phyloP scores from a whole-genome alignment of 352 stramenopile genomes.

The Pilasporangium apinafurcum region DNA sequence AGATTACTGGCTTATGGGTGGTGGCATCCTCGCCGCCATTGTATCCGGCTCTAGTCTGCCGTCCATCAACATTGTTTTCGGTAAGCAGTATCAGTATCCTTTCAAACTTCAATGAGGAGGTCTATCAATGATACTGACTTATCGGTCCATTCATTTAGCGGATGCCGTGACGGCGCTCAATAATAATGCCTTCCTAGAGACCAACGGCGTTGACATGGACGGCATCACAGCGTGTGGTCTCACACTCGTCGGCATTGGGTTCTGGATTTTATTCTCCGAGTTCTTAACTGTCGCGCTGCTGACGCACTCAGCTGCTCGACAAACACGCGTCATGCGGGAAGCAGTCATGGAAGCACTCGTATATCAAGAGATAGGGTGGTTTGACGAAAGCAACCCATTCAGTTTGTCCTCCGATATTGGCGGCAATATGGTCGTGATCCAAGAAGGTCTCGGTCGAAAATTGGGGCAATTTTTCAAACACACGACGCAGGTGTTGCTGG shows the following conservation, averaged over 20 bases:
- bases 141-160: no score
- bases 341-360: slow-evolving; percentile 11
- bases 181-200: slow-evolving; percentile 5
- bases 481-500: slow-evolving; percentile 13
- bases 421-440: slow-evolving; percentile 18
- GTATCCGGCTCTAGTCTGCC: slow-evolving; percentile 12
- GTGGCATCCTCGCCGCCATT: slow-evolving; percentile 9
- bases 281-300: slow-evolving; percentile 13
- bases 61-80: slow-evolving; percentile 14
- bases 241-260: slow-evolving; percentile 10
- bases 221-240: slow-evolving; percentile 8
- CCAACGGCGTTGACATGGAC: slow-evolving; percentile 14
- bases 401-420: slow-evolving; percentile 2
- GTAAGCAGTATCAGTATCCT: neutral
- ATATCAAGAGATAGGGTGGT: slow-evolving; percentile 6
- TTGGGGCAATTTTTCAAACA: slow-evolving; percentile 10
- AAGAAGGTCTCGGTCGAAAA: slow-evolving; percentile 15
- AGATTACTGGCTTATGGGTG: slow-evolving; percentile 11
- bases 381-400: slow-evolving; percentile 4
- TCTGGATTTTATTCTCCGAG: slow-evolving; percentile 14
- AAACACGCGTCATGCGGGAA: slow-evolving; percentile 14
- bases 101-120: neutral
- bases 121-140: no score
- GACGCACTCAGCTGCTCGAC: slow-evolving; percentile 9
- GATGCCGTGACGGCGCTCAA: slow-evolving; percentile 13